These are phyloP conservation scores for Cyclospora cayetanensis DNA, from an alignment of 169 alveolate species.

Conservation along the genomic window DNA sequence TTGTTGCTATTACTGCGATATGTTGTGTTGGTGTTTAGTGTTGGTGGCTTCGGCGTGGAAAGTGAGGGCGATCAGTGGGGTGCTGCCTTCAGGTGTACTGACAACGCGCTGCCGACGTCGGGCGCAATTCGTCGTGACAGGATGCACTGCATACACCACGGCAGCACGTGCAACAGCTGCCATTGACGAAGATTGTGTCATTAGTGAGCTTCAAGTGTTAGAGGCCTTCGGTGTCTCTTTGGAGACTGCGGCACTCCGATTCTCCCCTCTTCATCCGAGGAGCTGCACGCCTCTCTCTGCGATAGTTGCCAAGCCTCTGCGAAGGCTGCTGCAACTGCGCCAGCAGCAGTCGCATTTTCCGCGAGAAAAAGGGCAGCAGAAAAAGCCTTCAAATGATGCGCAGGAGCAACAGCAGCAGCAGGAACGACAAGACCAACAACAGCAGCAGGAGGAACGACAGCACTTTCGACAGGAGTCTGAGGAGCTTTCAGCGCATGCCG, in stretches of 20 bases:
- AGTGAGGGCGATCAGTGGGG: neutral
- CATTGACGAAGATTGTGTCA: neutral
- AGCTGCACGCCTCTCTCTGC: slow-evolving; percentile 22
- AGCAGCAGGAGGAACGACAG: neutral
- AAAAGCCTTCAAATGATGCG: neutral
- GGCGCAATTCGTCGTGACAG: neutral
- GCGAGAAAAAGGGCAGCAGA: neutral
- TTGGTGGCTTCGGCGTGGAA: neutral
- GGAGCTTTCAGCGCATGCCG: too few species aligned
- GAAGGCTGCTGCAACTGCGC: neutral
- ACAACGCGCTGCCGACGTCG: slow-evolving; percentile 42
- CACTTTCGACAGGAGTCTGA: too few species aligned
- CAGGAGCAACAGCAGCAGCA: slow-evolving; percentile 18
- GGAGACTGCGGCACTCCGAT: neutral
- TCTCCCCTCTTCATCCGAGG: neutral
- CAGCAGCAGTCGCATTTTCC: neutral
- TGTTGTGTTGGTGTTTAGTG: too few species aligned
- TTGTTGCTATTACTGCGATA: neutral
- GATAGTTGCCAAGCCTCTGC: neutral
- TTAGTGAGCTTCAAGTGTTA: neutral
- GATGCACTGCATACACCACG: neutral
- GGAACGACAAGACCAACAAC: neutral
- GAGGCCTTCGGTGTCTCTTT: neutral
- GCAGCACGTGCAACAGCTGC: neutral
- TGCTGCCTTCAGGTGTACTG: slow-evolving; percentile 13